Base-by-base conservation (phyloP, 441 rosid genomes). In the Gossypium lobatum region DNA sequence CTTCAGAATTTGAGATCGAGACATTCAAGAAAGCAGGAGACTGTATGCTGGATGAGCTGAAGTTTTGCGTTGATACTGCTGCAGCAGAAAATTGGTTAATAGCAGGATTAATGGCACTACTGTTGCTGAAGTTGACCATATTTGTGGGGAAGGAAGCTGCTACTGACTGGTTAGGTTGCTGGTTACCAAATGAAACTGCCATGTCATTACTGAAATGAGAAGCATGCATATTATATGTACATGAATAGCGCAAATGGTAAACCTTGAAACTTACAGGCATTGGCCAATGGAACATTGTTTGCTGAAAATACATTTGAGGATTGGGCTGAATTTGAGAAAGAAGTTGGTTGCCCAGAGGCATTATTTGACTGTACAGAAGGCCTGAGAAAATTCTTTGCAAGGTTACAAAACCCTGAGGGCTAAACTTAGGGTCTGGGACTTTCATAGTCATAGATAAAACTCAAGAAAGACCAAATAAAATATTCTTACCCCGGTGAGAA, bases 281-380 rank as follows among this genome's bases (percentile, higher is more conserved):
- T 82, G 79, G 80, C 73, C 42, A 73, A 73, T 53, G 80, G 77
- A 64, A 73, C 59, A 77, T 72, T 76, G 48, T 61, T 79, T 21
- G 70, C 64, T 39, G 73, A 76, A 73, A 84, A 84, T 71, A 78
- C 79, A 81, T 76, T 76, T 39, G 85, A 75, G 72, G 85, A 73
- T 80, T 82, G 88, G 74, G 78, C 77, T 75, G 79, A 71, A 69
- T 72, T 80, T 67, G 78, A 76, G 77, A 82, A 79, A 20, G 77
- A 55, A 79, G 66, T 78, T 26, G 84, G 81, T 72, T 84, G 87
- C 75, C 87, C 86, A 42, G 82, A 80, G 71, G 82, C 79, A 78
- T 80, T 81, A 69, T 61, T 78, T 18, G 81, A 55, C 46, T 82
- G 81, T 34, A 80, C 59, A 75, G 81, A 73, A 66, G 83, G 76